A percentile compares a stretch with the other conserved stretches of the same genome.
Conservation (phyloP, 345 rosid genomes). For the Ricinus communis region DNA sequence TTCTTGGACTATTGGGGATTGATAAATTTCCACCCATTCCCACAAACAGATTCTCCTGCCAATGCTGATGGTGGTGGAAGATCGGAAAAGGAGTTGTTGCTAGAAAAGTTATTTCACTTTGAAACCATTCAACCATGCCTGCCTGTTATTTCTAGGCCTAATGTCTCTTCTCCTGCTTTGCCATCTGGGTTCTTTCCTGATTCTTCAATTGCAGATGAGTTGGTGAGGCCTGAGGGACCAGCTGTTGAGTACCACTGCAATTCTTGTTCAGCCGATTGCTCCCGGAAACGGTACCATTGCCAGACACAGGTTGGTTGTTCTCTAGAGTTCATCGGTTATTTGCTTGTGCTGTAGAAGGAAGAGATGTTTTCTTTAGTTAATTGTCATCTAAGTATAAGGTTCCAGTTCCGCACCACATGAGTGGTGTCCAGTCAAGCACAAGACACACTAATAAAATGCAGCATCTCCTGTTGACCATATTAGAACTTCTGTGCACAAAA, state of each 20-base stretch:
- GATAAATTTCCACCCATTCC: constrained; percentile 93
- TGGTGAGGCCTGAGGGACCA: constrained; percentile 75
- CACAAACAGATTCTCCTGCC: constrained; percentile 42
- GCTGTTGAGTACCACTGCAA: constrained; percentile 96
- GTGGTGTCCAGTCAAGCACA: not conserved
- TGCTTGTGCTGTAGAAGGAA: not conserved
- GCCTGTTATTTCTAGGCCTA: constrained; percentile 47
- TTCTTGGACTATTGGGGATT: constrained; percentile 99
- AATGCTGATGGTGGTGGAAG: constrained; percentile 37
- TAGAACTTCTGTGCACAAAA: not conserved
- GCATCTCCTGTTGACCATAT: not conserved
- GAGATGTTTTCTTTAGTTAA: not conserved
- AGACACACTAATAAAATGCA: not conserved
- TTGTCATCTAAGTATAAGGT: not conserved
- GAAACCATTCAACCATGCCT: constrained; percentile 54
- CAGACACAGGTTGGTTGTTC: constrained; percentile 77
- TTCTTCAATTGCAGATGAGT: constrained; percentile 71
- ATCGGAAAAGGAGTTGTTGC: constrained; percentile 44
- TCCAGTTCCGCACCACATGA: not conserved
- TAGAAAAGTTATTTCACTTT: constrained; percentile 78
- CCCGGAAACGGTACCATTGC: constrained; percentile 98
- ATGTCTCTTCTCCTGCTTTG: constrained; percentile 45
- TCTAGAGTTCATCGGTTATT: constrained; percentile 9
- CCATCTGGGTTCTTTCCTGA: constrained; percentile 73
- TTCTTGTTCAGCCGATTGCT: constrained; percentile 97